Percentiles rank a stretch among this genome's conserved stretches.
Evolutionary conservation across 192 early-diverging fungal genomes (phyloP).

Genomic region (Rhizoclosmatium globosum): DNA sequence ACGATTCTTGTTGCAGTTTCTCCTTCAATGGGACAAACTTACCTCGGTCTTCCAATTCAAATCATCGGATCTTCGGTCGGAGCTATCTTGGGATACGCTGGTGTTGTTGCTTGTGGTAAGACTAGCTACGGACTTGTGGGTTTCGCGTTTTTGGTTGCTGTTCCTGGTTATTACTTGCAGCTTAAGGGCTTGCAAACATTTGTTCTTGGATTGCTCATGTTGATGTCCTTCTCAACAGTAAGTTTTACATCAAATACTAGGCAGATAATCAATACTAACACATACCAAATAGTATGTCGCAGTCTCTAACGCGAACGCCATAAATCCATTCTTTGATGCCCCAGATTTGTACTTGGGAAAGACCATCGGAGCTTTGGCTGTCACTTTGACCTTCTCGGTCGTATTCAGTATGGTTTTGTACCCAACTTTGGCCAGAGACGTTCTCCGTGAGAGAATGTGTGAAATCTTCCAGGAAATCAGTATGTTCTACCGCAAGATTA

Average conservation of each 20-base stretch:
- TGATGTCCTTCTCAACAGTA: constrained; percentile 30
- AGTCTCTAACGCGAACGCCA: constrained; percentile 7
- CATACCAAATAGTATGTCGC: constrained; percentile 1
- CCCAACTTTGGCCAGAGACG: constrained; percentile 33
- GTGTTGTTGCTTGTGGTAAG: constrained; percentile 2
- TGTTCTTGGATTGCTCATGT: constrained; percentile 28
- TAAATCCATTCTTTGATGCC: constrained; percentile 23
- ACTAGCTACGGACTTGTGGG: not conserved
- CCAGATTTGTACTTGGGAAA: constrained; percentile 21
- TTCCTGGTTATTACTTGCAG: constrained; percentile 17
- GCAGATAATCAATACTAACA: too few species aligned
- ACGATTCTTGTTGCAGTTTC: constrained; percentile 32
- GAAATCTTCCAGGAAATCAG: constrained; percentile 20
- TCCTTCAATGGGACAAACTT: constrained; percentile 34
- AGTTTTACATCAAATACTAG: not conserved
- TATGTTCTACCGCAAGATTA: constrained; percentile 31
- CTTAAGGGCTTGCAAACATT: not conserved
- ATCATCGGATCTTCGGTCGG: constrained; percentile 26
- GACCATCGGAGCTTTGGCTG: not conserved
- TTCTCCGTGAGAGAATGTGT: constrained; percentile 9
- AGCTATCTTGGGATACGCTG: constrained; percentile 10
- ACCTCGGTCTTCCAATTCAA: constrained; percentile 29
- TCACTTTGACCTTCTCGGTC: constrained; percentile 16
- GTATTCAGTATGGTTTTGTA: constrained; percentile 43
- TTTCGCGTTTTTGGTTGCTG: constrained; percentile 15